Conservation (phyloP, 1,284 basidiomycete genomes). For the Marasmius fiardii region DNA sequence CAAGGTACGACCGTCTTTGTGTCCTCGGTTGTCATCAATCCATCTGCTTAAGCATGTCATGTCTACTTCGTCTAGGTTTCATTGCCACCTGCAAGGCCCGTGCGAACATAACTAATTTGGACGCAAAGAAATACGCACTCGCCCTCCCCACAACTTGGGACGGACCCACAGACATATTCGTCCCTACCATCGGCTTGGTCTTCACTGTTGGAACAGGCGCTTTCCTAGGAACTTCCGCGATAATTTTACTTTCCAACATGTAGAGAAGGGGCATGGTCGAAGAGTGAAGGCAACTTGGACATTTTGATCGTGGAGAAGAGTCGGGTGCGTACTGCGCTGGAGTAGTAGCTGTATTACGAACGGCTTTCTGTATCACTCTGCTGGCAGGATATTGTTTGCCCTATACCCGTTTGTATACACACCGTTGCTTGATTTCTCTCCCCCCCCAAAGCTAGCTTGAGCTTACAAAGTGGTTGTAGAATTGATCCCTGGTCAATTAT, state of each 20-base stretch:
- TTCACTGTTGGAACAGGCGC: constrained; percentile 44
- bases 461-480: neutral
- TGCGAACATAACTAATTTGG: constrained; percentile 32
- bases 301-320: neutral
- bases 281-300: neutral
- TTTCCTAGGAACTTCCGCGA: constrained; percentile 41
- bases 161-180: constrained; percentile 46
- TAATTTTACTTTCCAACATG: constrained; percentile 51
- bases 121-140: constrained; percentile 36
- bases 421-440: too few species aligned
- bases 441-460: neutral
- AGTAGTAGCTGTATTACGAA: neutral
- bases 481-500: neutral
- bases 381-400: neutral
- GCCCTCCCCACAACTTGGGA: constrained; percentile 51
- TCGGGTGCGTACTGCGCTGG: neutral
- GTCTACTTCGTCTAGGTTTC: constrained; percentile 37
- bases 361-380: neutral
- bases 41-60: neutral
- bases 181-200: constrained; percentile 38
- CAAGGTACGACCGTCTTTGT: constrained; percentile 38
- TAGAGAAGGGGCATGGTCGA: constrained; percentile 18
- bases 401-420: neutral
- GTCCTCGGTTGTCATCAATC: neutral
- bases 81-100: constrained; percentile 35